These are phyloP conservation scores for Talaromyces liani DNA, from an alignment of 495 filamentous ascomycete species.

Conservation along the genomic window DNA sequence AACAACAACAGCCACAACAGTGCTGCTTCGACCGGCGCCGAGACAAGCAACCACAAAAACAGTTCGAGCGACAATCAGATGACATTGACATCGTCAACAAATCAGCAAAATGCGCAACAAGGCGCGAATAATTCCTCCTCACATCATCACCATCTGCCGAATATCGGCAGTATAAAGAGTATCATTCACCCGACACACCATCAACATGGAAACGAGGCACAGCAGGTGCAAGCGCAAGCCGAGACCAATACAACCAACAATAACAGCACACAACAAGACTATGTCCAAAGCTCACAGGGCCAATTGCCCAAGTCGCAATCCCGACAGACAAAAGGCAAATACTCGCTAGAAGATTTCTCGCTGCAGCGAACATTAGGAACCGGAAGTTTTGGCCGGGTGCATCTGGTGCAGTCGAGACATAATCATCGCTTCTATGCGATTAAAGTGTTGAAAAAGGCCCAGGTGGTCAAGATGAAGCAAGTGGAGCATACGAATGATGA, in stretches of 20 bases:
- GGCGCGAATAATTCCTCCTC: conserved; percentile 2
- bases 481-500: conserved; percentile 99
- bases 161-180: conserved; percentile 40
- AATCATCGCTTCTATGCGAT: conserved; percentile 97
- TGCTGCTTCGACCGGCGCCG: conserved; percentile 29
- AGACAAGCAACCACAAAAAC: conserved; percentile 15
- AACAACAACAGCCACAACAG: conserved; percentile 8
- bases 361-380: conserved; percentile 89
- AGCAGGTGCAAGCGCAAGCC: background rate
- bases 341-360: conserved; percentile 80
- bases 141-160: conserved; percentile 22
- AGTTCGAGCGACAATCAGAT: background rate
- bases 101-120: conserved; percentile 4
- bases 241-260: background rate
- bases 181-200: conserved; percentile 29
- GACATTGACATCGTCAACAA: conserved; percentile 1
- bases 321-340: conserved; percentile 94
- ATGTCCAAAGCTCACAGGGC: conserved; percentile 14
- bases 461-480: conserved; percentile 99
- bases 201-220: conserved; percentile 12
- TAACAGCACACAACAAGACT: conserved; percentile 9
- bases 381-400: conserved; percentile 93
- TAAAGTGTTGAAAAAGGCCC: conserved; percentile 96
- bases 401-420: conserved; percentile 92
- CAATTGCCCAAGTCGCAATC: conserved; percentile 26